phyloP scores from a whole-genome alignment of 1,284 basidiomycete species.

The Ganoderma sinense region DNA sequence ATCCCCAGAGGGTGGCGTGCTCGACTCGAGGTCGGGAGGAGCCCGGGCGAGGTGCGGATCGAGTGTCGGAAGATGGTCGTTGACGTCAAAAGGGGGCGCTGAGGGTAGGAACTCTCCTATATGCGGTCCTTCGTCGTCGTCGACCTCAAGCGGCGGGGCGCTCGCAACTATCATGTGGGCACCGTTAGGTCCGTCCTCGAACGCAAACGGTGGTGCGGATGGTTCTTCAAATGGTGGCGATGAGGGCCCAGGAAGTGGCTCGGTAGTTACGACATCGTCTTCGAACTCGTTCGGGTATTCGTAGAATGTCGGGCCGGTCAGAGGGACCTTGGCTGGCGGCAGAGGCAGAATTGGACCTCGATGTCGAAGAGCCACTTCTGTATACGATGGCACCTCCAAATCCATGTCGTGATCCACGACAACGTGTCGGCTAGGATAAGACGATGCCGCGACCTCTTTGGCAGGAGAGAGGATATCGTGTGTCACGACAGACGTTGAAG shows the following conservation, averaged over 20 bases:
- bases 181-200: background rate
- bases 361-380: constrained; percentile 35
- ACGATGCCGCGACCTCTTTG: background rate
- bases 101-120: constrained; percentile 9
- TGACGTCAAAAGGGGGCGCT: constrained; percentile 20
- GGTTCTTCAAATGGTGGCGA: constrained; percentile 38
- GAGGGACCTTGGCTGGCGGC: constrained; percentile 36
- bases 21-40: constrained; percentile 7
- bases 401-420: constrained; percentile 8
- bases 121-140: constrained; percentile 9
- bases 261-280: constrained; percentile 35
- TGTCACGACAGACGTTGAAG: constrained; percentile 18
- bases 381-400: constrained; percentile 34
- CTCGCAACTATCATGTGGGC: constrained; percentile 20
- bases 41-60: background rate
- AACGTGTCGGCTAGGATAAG: constrained; percentile 6
- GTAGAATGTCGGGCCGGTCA: constrained; percentile 39
- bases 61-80: background rate
- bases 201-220: constrained; percentile 35
- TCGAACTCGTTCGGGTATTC: constrained; percentile 42
- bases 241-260: constrained; percentile 31
- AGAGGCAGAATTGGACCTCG: constrained; percentile 32
- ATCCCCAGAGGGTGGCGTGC: constrained; percentile 15
- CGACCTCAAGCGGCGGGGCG: constrained; percentile 24
- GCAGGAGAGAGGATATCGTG: constrained; percentile 19